Evolutionary conservation across 768 basidiomycete species (phyloP).

Genomic region (Fomitopsis serialis): DNA sequence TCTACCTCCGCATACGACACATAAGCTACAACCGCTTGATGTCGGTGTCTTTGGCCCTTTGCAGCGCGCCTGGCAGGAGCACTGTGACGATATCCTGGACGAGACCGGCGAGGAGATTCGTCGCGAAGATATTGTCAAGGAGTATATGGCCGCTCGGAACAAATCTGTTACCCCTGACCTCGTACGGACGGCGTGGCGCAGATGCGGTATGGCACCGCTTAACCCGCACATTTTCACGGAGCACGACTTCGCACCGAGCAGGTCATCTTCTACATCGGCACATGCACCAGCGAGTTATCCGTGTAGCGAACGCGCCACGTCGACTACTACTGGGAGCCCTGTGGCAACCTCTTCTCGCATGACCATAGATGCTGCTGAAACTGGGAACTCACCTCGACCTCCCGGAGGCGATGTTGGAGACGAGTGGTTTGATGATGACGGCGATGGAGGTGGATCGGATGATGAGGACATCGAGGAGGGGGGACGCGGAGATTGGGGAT

Average conservation of each 20-base stretch:
- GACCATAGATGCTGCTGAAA: too few species aligned
- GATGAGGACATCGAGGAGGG: too few species aligned
- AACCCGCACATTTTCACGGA: not conserved
- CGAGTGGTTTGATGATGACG: too few species aligned
- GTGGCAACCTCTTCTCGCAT: too few species aligned
- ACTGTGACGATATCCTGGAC: not conserved
- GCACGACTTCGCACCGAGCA: not conserved
- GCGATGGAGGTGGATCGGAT: too few species aligned
- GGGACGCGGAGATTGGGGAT: too few species aligned
- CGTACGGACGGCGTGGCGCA: not conserved
- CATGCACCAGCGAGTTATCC: too few species aligned
- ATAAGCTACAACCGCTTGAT: conserved; percentile 39
- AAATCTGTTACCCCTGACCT: not conserved
- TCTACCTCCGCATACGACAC: conserved; percentile 37
- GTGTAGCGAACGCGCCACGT: too few species aligned
- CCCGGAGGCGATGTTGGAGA: too few species aligned
- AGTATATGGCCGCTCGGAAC: conserved; percentile 7
- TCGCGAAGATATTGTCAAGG: conserved; percentile 3
- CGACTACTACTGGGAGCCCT: too few species aligned
- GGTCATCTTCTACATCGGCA: not conserved
- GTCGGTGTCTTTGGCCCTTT: conserved; percentile 32
- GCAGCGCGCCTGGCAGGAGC: not conserved
- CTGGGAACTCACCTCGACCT: too few species aligned
- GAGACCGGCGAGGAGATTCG: not conserved
- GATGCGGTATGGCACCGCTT: not conserved